phyloP scores from a whole-genome alignment of 805 yeast genomes.

The Ogataea haglerorum region DNA sequence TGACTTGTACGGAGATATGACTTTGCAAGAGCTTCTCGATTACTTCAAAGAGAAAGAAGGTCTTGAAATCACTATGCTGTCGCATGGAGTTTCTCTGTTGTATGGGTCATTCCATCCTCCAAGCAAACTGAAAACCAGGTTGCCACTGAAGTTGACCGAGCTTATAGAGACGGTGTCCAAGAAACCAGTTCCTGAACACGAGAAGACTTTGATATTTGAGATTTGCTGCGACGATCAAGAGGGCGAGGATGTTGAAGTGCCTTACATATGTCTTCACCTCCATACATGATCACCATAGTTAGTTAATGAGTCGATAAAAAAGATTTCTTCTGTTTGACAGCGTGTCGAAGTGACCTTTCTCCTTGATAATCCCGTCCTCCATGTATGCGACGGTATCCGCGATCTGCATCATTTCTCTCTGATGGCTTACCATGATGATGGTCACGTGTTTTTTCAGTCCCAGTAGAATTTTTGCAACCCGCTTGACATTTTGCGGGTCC shows the following conservation, averaged over 20 bases:
- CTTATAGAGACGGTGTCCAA: slow-evolving; percentile 82
- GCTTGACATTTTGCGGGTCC: slow-evolving; percentile 57
- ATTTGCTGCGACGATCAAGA: slow-evolving; percentile 87
- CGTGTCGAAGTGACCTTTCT: slow-evolving; percentile 37
- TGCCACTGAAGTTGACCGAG: slow-evolving; percentile 62
- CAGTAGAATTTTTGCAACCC: slow-evolving; percentile 48
- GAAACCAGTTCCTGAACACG: slow-evolving; percentile 71
- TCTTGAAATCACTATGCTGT: slow-evolving; percentile 83
- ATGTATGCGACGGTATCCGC: slow-evolving; percentile 51
- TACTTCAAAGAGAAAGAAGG: slow-evolving; percentile 81
- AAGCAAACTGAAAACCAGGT: slow-evolving; percentile 78
- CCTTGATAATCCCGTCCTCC: slow-evolving; percentile 45
- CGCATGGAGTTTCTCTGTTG: slow-evolving; percentile 83
- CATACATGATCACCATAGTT: slow-evolving; percentile 5
- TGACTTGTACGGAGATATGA: slow-evolving; percentile 72
- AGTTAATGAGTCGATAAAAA: slow-evolving; percentile 2
- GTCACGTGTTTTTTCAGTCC: slow-evolving; percentile 34
- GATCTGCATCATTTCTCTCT: slow-evolving; percentile 56
- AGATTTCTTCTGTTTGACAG: slow-evolving; percentile 1
- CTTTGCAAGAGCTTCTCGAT: slow-evolving; percentile 68
- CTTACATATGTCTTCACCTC: slow-evolving; percentile 69
- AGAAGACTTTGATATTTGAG: slow-evolving; percentile 78
- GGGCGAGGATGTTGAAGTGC: slow-evolving; percentile 96
- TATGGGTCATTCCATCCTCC: slow-evolving; percentile 95
- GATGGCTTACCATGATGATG: slow-evolving; percentile 71